These are phyloP conservation scores for Bonia amplexicaulis DNA, from an alignment of 176 grass and related monocot genomes.

Conservation along the genomic window DNA sequence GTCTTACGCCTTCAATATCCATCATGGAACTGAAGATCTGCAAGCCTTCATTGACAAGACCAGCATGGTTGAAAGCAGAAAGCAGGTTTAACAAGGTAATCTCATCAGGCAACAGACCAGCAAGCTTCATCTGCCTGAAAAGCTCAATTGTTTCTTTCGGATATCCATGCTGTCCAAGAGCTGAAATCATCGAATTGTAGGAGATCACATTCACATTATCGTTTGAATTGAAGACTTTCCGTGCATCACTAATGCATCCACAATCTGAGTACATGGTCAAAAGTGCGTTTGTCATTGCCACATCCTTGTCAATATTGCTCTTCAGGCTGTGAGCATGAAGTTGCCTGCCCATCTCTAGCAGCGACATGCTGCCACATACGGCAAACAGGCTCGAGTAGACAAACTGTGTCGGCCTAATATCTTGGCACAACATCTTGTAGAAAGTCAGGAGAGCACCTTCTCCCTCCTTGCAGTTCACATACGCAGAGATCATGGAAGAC, in stretches of 20 bases:
- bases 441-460: slow-evolving; percentile 24
- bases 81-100: slow-evolving; percentile 40
- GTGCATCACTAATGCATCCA: slow-evolving; percentile 40
- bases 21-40: slow-evolving; percentile 28
- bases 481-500: slow-evolving; percentile 36
- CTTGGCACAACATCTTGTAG: slow-evolving; percentile 28
- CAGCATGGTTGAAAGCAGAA: slow-evolving; percentile 45
- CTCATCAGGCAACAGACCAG: slow-evolving; percentile 33
- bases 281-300: slow-evolving; percentile 32
- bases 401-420: slow-evolving; percentile 23
- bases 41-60: slow-evolving; percentile 32
- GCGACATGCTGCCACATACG: slow-evolving; percentile 10
- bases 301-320: slow-evolving; percentile 18
- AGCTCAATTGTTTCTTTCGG: slow-evolving; percentile 21
- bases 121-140: slow-evolving; percentile 20
- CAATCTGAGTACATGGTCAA: slow-evolving; percentile 40
- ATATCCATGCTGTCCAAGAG: slow-evolving; percentile 34
- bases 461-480: slow-evolving; percentile 17
- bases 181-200: slow-evolving; percentile 43
- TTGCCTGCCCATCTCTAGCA: slow-evolving; percentile 33
- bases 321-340: slow-evolving; percentile 37
- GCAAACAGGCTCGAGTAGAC: slow-evolving; percentile 34
- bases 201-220: slow-evolving; percentile 22
- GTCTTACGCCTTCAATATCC: slow-evolving; percentile 6
- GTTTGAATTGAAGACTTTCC: slow-evolving; percentile 32